These are phyloP conservation scores for Coemansia aciculifera DNA, from an alignment of 192 early-diverging fungal genomes.

Conservation along the genomic window DNA sequence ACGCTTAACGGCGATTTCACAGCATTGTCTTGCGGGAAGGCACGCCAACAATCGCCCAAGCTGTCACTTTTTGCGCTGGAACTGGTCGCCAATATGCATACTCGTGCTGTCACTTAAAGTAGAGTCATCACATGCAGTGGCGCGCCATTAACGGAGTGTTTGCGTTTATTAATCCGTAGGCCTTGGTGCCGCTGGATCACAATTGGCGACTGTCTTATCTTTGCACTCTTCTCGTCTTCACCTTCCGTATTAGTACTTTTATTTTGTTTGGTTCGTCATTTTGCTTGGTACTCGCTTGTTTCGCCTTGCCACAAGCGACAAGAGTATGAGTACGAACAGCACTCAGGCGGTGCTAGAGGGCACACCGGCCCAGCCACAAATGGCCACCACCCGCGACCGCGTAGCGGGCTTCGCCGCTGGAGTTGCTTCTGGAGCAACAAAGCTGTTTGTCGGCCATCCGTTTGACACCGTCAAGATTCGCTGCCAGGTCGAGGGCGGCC, in stretches of 20 bases:
- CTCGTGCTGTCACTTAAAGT: neutral
- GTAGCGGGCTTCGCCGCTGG: conserved; percentile 71
- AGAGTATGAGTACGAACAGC: neutral
- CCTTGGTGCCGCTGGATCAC: neutral
- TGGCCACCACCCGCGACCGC: conserved; percentile 55
- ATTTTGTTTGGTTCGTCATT: neutral
- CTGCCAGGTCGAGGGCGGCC: conserved; percentile 68
- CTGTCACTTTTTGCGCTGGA: neutral
- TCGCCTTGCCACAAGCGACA: neutral
- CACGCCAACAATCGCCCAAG: neutral
- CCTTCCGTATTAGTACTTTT: neutral
- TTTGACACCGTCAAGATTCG: conserved; percentile 85
- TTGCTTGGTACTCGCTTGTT: conserved; percentile 6
- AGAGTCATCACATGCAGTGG: neutral
- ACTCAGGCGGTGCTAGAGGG: conserved; percentile 9
- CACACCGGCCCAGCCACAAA: conserved; percentile 16
- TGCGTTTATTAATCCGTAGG: neutral
- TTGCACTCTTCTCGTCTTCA: neutral
- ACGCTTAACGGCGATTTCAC: neutral
- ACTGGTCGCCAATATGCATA: neutral
- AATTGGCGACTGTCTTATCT: neutral
- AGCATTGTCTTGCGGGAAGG: neutral
- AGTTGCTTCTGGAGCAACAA: conserved; percentile 73
- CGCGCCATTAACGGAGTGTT: neutral
- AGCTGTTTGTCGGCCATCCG: conserved; percentile 77